Base-by-base conservation (phyloP, 2,329 filamentous ascomycete species). In the Penicillium expansum region DNA sequence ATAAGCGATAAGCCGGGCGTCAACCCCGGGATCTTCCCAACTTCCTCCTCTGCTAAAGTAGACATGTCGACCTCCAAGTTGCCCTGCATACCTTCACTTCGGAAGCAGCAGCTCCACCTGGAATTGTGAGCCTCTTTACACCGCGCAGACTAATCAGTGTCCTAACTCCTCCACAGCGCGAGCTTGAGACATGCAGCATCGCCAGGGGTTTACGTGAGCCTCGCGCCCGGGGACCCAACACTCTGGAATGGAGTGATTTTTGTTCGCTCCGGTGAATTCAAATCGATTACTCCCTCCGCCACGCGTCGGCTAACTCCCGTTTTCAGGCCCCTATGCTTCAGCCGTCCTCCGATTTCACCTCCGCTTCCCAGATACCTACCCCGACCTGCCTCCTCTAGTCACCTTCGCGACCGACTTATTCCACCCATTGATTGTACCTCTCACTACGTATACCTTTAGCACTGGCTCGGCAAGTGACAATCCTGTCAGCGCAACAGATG, bases 381-480 rank as follows among this genome's bases (percentile, higher is more conserved):
- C 93, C 13, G 77, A 82, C 50, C 77, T 90, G 20, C 90, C 93
- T 49, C 94, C 94, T 10, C 80, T 92, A 18, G 85, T 99, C 63
- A 93, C 88, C 53, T 96, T 99, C 74, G 84, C 86, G 44, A 95
- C 91, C 65, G 93, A 97, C 71, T 88, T 97, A 64, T 99, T 97
- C 74, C 93, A 99, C 72, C 93, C 93, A 18, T 82, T 99, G 41
- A 87, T 97, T 64, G 92, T 92, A 8, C 92, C 94, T 37, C 82
- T 95, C 60, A 96, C 92, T n/a, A 96, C 91, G 4, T 95, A 96
- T 76, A 94, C 91, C 70, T 95, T 96, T 78, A 89, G 91, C 41
- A 92, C 90, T 60, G 87, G 89, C 56, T 85, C 89, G 35, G 85
- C 89, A 59, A 87, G 86, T 59, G 83, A 84, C 55, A 90, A 90